Evolutionary conservation across 805 yeast genomes (phyloP).

Genomic region (Metschnikowia baotianmanensis): DNA sequence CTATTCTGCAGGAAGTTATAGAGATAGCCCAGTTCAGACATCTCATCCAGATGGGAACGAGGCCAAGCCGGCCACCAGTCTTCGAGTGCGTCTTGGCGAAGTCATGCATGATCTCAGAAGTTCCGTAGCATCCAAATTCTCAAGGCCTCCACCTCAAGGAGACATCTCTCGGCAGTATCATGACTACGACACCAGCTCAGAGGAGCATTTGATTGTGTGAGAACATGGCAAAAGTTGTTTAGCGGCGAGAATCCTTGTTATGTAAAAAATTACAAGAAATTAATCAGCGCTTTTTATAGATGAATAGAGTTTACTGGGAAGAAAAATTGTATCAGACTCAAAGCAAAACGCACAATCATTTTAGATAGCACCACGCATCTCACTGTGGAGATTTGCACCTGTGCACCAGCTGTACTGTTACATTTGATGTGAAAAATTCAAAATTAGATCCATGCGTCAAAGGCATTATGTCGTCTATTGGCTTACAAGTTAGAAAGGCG

Average conservation of each 20-base stretch:
- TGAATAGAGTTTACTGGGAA: too few species aligned
- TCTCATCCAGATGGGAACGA: neutral
- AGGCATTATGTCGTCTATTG: conserved; percentile 41
- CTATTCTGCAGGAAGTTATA: neutral
- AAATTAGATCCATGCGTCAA: too few species aligned
- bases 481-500: conserved; percentile 73
- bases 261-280: too few species aligned
- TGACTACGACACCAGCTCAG: conserved; percentile 35
- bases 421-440: too few species aligned
- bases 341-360: too few species aligned
- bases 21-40: neutral
- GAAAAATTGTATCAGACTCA: too few species aligned
- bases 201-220: conserved; percentile 32
- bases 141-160: conserved; percentile 14
- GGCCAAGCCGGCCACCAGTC: neutral
- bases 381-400: conserved; percentile 6
- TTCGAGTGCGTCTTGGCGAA: conserved; percentile 31
- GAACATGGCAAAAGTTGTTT: too few species aligned
- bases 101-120: conserved; percentile 24
- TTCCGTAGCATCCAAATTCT: conserved; percentile 19
- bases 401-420: conserved; percentile 1
- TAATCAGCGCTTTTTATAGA: too few species aligned
- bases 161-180: conserved; percentile 32
- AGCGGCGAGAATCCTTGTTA: too few species aligned
- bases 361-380: too few species aligned